Percentiles rank a stretch among this genome's conserved stretches.
These are phyloP conservation scores for Tilletiopsis washingtonensis DNA, from an alignment of 1,284 basidiomycete genomes.

Conservation along the genomic window DNA sequence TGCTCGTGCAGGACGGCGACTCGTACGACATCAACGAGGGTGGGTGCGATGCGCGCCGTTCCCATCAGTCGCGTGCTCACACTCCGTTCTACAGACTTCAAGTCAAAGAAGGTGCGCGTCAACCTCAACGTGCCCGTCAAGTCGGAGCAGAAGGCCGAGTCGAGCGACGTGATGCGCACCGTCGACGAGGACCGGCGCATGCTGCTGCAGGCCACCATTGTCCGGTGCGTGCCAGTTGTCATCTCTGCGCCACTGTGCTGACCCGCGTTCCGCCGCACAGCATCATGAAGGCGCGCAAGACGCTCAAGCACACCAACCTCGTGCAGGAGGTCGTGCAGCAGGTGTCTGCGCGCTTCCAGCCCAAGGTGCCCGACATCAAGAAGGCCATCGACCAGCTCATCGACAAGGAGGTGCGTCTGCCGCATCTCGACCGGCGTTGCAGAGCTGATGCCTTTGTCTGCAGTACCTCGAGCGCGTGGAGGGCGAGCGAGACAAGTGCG, in stretches of 20 bases:
- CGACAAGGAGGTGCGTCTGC: slow-evolving; percentile 62
- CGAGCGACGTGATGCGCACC: slow-evolving; percentile 80
- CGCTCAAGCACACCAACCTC: slow-evolving; percentile 88
- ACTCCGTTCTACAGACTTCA: slow-evolving; percentile 55
- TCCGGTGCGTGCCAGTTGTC: slow-evolving; percentile 58
- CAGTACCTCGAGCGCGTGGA: slow-evolving; percentile 83
- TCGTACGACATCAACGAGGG: slow-evolving; percentile 90
- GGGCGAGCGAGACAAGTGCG: slow-evolving; percentile 50
- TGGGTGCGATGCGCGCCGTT: slow-evolving; percentile 38
- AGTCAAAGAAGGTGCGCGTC: slow-evolving; percentile 78
- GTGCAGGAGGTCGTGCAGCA: slow-evolving; percentile 91
- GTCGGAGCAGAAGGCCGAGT: slow-evolving; percentile 86
- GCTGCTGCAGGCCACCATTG: slow-evolving; percentile 93
- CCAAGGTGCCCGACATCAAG: slow-evolving; percentile 78
- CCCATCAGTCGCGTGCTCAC: background rate
- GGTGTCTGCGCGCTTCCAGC: slow-evolving; percentile 78
- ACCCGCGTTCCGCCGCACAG: no score
- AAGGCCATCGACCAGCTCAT: slow-evolving; percentile 91
- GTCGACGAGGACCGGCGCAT: slow-evolving; percentile 97
- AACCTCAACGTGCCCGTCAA: slow-evolving; percentile 90
- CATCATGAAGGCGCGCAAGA: slow-evolving; percentile 94
- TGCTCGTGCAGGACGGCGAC: slow-evolving; percentile 70
- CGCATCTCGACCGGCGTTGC: background rate
- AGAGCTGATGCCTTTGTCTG: background rate
- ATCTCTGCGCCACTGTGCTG: background rate